Percentiles rank a stretch among this genome's conserved stretches.
Evolutionary conservation across 2,329 filamentous ascomycete genomes (phyloP).

Genomic region (Xylariaceae sp.): DNA sequence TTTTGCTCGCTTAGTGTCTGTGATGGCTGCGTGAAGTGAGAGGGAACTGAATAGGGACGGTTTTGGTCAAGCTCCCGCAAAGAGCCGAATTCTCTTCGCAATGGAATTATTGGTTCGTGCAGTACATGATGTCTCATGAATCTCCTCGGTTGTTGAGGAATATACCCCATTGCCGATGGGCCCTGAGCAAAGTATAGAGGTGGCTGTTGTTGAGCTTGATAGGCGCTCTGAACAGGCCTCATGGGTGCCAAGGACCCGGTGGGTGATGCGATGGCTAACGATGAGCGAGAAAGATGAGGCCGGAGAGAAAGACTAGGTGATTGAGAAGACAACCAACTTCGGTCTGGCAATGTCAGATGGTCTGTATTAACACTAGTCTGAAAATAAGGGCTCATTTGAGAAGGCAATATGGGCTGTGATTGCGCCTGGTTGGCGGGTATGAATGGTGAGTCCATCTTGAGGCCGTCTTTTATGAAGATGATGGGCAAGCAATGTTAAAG

Average conservation of each 20-base stretch:
- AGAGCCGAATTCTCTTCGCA: constrained; percentile 5
- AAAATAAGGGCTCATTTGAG: constrained; percentile 10
- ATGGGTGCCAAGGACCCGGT: not conserved
- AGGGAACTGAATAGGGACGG: constrained; percentile 12
- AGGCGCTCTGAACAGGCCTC: not conserved
- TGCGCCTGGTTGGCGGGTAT: not conserved
- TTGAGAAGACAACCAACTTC: constrained; percentile 2
- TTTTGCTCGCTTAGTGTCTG: not conserved
- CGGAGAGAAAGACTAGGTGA: not conserved
- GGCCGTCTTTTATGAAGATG: not conserved
- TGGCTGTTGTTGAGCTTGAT: constrained; percentile 3
- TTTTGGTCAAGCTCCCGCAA: not conserved
- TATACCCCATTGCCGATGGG: constrained; percentile 9
- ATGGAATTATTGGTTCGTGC: constrained; percentile 8
- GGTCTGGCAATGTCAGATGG: constrained; percentile 2
- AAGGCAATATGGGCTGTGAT: constrained; percentile 10
- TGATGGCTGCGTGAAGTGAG: constrained; percentile 1
- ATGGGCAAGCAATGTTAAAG: not conserved
- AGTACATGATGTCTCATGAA: not conserved
- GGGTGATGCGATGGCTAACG: not conserved
- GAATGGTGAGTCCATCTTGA: not conserved
- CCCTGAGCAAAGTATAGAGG: constrained; percentile 6
- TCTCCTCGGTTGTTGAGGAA: constrained; percentile 2
- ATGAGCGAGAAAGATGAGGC: not conserved
- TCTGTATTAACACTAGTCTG: not conserved